Conservation (phyloP, 176 grass and related monocot genomes). For the Lolium rigidum region DNA sequence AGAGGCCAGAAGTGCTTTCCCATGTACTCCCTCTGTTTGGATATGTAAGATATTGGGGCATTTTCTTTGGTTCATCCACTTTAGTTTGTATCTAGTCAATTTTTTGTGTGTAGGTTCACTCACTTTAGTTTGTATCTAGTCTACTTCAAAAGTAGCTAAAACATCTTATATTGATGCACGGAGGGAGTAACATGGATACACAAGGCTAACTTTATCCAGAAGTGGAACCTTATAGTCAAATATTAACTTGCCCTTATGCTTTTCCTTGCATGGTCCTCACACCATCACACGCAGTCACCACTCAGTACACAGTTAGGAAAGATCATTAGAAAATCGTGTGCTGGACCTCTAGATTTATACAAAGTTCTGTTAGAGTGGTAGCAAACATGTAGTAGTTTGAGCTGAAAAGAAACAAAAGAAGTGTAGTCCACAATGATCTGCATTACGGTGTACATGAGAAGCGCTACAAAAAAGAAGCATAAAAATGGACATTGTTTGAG, state of each 20-base stretch:
- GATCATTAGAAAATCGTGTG: neutral
- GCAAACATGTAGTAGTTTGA: slow-evolving; percentile 18
- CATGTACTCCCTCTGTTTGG: neutral
- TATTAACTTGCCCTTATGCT: neutral
- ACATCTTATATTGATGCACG: too few species aligned
- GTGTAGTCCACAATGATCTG: neutral
- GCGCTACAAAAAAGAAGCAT: neutral
- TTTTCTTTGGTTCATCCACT: too few species aligned
- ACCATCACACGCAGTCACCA: neutral
- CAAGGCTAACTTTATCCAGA: slow-evolving; percentile 35
- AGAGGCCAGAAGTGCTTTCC: neutral
- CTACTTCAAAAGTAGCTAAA: too few species aligned
- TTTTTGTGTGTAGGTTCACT: too few species aligned
- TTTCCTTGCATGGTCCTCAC: neutral
- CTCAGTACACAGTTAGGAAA: slow-evolving; percentile 9
- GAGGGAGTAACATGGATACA: neutral
- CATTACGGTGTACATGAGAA: slow-evolving; percentile 27
- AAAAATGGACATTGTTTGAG: slow-evolving; percentile 23
- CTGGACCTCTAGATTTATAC: slow-evolving; percentile 23
- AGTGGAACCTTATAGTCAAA: slow-evolving; percentile 12
- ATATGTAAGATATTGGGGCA: too few species aligned
- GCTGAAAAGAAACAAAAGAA: slow-evolving; percentile 36
- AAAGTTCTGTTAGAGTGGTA: slow-evolving; percentile 6
- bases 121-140: too few species aligned
- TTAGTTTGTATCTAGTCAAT: too few species aligned